phyloP scores from a whole-genome alignment of 1,139 yeast species.

The Lipomyces yarrowii region DNA sequence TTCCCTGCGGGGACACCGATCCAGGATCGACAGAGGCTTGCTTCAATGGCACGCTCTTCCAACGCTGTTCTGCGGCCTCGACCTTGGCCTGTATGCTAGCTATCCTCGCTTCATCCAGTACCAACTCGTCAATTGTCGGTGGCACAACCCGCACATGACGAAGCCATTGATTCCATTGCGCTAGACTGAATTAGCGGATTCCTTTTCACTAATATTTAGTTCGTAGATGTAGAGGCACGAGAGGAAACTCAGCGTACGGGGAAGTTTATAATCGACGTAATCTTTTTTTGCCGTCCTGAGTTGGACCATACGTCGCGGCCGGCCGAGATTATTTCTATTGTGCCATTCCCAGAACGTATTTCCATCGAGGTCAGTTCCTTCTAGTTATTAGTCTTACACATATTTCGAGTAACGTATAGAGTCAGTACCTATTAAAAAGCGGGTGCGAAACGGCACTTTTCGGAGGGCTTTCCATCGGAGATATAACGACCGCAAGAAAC shows the following conservation, averaged over 20 bases:
- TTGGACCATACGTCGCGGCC: slow-evolving; percentile 48
- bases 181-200: slow-evolving; percentile 46
- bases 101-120: slow-evolving; percentile 60
- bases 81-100: slow-evolving; percentile 59
- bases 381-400: neutral
- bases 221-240: neutral
- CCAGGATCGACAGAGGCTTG: slow-evolving; percentile 38
- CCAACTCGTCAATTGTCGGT: slow-evolving; percentile 65
- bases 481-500: slow-evolving; percentile 38
- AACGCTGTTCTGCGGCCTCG: slow-evolving; percentile 60
- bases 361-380: slow-evolving; percentile 73
- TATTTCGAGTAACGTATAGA: too few species aligned
- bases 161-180: slow-evolving; percentile 86
- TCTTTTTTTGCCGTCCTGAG: slow-evolving; percentile 41
- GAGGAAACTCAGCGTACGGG: slow-evolving; percentile 39
- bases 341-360: slow-evolving; percentile 85
- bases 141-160: slow-evolving; percentile 60
- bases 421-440: neutral
- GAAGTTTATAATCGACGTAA: slow-evolving; percentile 49
- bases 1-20: slow-evolving; percentile 25
- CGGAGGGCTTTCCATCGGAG: slow-evolving; percentile 64
- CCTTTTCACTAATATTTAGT: too few species aligned
- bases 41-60: slow-evolving; percentile 50
- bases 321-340: slow-evolving; percentile 44
- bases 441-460: slow-evolving; percentile 63